Evolutionary conservation across 2,329 filamentous ascomycete species (phyloP).

Genomic region (Aspergillaceae sp.): DNA sequence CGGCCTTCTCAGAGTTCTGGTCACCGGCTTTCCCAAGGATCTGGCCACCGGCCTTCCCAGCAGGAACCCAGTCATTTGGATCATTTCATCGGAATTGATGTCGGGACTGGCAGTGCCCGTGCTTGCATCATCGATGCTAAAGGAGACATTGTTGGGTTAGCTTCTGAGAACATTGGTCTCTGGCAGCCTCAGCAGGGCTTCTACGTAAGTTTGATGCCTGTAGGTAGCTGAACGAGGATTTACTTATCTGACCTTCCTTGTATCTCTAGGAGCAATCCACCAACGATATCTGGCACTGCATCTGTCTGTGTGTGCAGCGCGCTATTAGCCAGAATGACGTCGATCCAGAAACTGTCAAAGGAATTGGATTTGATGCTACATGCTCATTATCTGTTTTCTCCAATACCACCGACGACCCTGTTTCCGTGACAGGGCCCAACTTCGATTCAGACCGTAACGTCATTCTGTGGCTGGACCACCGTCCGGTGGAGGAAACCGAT

Average conservation of each 20-base stretch:
- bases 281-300: slow-evolving; percentile 90
- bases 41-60: slow-evolving; percentile 16
- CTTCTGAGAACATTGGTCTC: slow-evolving; percentile 66
- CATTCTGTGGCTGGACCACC: slow-evolving; percentile 94
- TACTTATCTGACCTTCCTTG: slow-evolving; percentile 4
- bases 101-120: slow-evolving; percentile 89
- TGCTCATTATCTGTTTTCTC: slow-evolving; percentile 91
- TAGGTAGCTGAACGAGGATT: neutral
- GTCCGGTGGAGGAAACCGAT: slow-evolving; percentile 80
- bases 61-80: slow-evolving; percentile 42
- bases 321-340: slow-evolving; percentile 76
- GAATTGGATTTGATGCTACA: slow-evolving; percentile 97
- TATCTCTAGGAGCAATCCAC: slow-evolving; percentile 83
- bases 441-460: slow-evolving; percentile 91
- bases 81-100: slow-evolving; percentile 79
- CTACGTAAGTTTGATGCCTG: slow-evolving; percentile 47
- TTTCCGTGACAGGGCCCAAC: slow-evolving; percentile 79
- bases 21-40: no score
- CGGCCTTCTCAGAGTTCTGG: no score
- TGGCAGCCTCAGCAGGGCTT: slow-evolving; percentile 70
- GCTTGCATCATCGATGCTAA: slow-evolving; percentile 90
- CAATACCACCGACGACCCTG: slow-evolving; percentile 78
- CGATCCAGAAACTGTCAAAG: slow-evolving; percentile 65
- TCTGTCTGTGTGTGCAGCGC: slow-evolving; percentile 77
- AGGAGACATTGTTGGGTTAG: slow-evolving; percentile 71